Percentiles rank a stretch among this genome's conserved stretches.
phyloP scores from a whole-genome alignment of 352 stramenopile species.

The Pythium myriotylum region DNA sequence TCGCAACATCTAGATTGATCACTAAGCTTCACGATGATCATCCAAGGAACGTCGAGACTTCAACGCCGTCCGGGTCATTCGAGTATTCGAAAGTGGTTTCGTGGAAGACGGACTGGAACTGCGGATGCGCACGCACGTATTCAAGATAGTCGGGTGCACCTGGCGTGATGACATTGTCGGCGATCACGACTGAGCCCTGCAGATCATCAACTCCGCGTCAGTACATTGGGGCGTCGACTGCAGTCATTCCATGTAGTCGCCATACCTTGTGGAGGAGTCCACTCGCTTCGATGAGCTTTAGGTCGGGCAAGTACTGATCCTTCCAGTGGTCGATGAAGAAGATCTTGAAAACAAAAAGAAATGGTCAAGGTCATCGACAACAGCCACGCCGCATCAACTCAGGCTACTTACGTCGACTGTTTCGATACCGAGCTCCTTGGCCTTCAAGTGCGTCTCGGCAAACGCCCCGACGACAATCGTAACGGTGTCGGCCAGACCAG shows the following conservation, averaged over 20 bases:
- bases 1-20: no score
- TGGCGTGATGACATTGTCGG: conserved; percentile 43
- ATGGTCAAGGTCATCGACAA: no score
- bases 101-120: conserved; percentile 38
- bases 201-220: no score
- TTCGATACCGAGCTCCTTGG: conserved; percentile 27
- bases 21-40: background rate
- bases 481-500: conserved; percentile 37
- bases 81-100: conserved; percentile 46
- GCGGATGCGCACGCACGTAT: conserved; percentile 34
- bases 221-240: no score
- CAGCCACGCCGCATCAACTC: no score
- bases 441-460: conserved; percentile 29
- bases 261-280: conserved; percentile 25
- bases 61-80: conserved; percentile 37
- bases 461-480: conserved; percentile 41
- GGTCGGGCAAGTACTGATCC: conserved; percentile 34
- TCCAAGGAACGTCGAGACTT: conserved; percentile 37
- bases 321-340: conserved; percentile 53
- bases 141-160: conserved; percentile 40
- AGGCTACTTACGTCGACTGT: conserved; percentile 37
- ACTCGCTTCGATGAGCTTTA: conserved; percentile 38
- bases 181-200: conserved; percentile 42
- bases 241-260: no score
- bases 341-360: no score